Evolutionary conservation across 345 rosid genomes (phyloP).

Genomic region (Cardamine resedifolia): DNA sequence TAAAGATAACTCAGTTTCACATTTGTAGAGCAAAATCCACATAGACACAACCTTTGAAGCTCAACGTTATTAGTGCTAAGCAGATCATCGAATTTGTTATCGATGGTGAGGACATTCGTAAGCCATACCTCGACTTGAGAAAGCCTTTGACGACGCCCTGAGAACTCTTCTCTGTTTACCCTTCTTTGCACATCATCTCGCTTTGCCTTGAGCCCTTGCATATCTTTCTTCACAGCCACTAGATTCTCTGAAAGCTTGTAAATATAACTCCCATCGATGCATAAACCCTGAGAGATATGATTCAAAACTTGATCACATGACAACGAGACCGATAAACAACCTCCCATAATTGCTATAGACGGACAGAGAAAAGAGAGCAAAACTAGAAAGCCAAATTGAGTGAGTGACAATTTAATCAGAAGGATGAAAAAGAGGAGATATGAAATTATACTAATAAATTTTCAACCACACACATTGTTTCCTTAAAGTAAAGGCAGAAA

Average conservation of each 20-base stretch:
- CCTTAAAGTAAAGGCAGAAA: background rate
- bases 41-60: background rate
- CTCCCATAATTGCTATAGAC: background rate
- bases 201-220: background rate
- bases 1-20: background rate
- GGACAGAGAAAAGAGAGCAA: background rate
- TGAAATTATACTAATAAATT: background rate
- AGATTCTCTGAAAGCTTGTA: background rate
- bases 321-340: background rate
- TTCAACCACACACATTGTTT: background rate
- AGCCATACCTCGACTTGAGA: slow-evolving; percentile 24
- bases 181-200: background rate
- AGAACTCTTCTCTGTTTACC: background rate
- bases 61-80: background rate
- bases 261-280: background rate
- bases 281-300: background rate
- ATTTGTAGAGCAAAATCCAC: background rate
- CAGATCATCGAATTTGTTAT: background rate
- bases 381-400: background rate
- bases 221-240: background rate
- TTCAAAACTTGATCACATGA: background rate
- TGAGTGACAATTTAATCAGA: background rate
- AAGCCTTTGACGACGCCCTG: background rate
- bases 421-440: background rate
- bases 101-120: background rate